Conservation (phyloP, 768 basidiomycete genomes). For the Astraeus odoratus region DNA sequence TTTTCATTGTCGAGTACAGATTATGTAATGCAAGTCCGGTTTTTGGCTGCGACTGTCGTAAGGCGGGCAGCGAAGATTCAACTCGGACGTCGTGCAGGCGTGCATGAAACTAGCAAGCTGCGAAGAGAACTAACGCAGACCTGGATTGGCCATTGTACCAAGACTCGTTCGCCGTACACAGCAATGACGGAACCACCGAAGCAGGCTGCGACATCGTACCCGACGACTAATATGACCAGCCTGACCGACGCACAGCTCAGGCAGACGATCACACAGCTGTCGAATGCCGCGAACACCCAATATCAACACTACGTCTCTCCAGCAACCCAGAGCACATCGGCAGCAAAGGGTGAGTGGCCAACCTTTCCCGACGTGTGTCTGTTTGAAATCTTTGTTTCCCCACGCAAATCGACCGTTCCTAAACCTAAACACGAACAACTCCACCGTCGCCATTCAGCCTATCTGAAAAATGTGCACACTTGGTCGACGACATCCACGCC, state of each 20-base stretch:
- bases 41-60: too few species aligned
- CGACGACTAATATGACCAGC: slow-evolving; percentile 29
- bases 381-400: not conserved
- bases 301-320: slow-evolving; percentile 28
- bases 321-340: slow-evolving; percentile 15
- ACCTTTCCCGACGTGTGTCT: not conserved
- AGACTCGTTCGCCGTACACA: too few species aligned
- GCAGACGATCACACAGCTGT: slow-evolving; percentile 53
- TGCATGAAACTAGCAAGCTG: too few species aligned
- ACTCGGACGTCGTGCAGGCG: too few species aligned
- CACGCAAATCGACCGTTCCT: not conserved
- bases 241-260: slow-evolving; percentile 60
- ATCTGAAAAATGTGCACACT: slow-evolving; percentile 62
- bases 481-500: slow-evolving; percentile 57
- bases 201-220: slow-evolving; percentile 24
- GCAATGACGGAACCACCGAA: slow-evolving; percentile 23
- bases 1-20: too few species aligned
- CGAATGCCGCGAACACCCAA: slow-evolving; percentile 32
- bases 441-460: slow-evolving; percentile 32
- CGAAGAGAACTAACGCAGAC: too few species aligned
- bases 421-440: not conserved
- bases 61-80: too few species aligned
- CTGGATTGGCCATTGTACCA: too few species aligned
- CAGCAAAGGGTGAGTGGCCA: slow-evolving; percentile 22
- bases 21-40: too few species aligned